Evolutionary conservation across 1,284 basidiomycete species (phyloP).

Genomic region (Puccinia hordei): DNA sequence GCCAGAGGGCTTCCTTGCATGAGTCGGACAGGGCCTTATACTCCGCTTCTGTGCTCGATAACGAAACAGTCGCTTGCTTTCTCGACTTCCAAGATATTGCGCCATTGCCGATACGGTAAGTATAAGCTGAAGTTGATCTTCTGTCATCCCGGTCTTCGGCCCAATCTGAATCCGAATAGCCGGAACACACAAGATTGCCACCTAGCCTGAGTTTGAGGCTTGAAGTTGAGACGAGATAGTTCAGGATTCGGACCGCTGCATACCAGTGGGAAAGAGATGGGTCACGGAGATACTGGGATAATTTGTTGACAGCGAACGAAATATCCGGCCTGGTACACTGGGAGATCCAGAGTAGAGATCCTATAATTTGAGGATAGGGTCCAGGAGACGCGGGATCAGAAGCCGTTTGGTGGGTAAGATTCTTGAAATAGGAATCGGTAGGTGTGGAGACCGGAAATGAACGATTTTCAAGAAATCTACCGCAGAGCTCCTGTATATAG

Average conservation of each 20-base stretch:
- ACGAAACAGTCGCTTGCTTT: conserved; percentile 1
- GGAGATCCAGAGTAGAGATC: too few species aligned
- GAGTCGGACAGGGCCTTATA: background rate
- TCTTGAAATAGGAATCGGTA: too few species aligned
- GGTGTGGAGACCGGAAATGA: too few species aligned
- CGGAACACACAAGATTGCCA: background rate
- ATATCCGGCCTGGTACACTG: too few species aligned
- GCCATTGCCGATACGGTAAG: background rate
- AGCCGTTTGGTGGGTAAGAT: too few species aligned
- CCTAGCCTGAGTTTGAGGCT: background rate
- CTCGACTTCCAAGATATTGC: background rate
- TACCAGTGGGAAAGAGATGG: background rate
- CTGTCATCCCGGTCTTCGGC: background rate
- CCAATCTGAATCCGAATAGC: background rate
- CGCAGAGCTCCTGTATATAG: too few species aligned
- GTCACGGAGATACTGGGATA: background rate
- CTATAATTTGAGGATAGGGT: too few species aligned
- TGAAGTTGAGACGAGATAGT: background rate
- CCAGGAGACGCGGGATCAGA: too few species aligned
- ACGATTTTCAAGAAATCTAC: too few species aligned
- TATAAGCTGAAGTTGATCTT: background rate
- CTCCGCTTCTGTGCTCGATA: background rate
- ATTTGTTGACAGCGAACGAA: too few species aligned
- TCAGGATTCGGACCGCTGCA: background rate
- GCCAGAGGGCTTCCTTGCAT: background rate